Evolutionary conservation across 306 rosid genomes (phyloP).

Genomic region (Cucumis melo): DNA sequence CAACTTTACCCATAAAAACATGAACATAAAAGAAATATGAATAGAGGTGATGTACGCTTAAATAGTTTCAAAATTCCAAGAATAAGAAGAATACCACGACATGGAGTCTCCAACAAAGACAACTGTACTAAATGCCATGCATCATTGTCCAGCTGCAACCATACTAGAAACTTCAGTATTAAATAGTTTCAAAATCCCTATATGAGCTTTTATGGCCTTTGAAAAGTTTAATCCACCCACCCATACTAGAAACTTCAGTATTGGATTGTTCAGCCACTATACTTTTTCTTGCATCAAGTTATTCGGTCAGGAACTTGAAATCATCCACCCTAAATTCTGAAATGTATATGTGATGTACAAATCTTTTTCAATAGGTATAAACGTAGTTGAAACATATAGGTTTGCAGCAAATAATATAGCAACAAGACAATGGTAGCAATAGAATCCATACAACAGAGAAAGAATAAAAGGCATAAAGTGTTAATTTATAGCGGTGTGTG

Average conservation of each 20-base stretch:
- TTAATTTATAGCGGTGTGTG: neutral
- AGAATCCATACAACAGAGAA: neutral
- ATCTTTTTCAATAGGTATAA: neutral
- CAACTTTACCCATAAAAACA: too few species aligned
- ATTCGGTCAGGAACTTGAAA: neutral
- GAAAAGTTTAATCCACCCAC: slow-evolving; percentile 66
- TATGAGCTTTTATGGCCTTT: slow-evolving; percentile 42
- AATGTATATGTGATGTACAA: neutral
- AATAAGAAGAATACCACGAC: too few species aligned
- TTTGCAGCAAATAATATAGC: neutral
- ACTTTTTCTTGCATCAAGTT: slow-evolving; percentile 24
- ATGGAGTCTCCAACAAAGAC: too few species aligned
- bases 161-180: too few species aligned
- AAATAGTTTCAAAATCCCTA: too few species aligned
- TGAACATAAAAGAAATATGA: too few species aligned
- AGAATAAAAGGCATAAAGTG: neutral
- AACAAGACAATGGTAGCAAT: neutral
- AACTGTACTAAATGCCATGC: too few species aligned
- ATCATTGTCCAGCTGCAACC: too few species aligned
- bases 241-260: slow-evolving; percentile 25
- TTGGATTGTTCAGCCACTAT: slow-evolving; percentile 12
- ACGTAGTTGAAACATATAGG: neutral
- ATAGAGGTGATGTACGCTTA: too few species aligned
- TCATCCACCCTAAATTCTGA: neutral
- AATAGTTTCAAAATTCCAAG: too few species aligned